Evolutionary conservation across 2,329 filamentous ascomycete species (phyloP).

Genomic region (Calonectria pseudoreteaudii): DNA sequence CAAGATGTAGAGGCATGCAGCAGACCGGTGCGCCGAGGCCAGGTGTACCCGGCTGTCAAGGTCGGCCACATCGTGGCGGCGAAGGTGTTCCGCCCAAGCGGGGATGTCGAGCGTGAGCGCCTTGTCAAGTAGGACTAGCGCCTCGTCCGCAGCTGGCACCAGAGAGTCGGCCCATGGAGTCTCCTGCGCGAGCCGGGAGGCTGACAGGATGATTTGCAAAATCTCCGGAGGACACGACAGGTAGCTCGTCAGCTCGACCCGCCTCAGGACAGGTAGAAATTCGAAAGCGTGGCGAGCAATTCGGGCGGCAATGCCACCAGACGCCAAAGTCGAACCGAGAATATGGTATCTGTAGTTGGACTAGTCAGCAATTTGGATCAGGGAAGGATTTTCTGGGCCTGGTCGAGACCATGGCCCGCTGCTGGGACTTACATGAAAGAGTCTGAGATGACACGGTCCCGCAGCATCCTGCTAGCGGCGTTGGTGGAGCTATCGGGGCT

Average conservation of each 20-base stretch:
- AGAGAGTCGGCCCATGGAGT: slow-evolving; percentile 47
- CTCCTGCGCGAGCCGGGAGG: slow-evolving; percentile 57
- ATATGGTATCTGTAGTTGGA: slow-evolving; percentile 53
- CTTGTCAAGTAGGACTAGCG: slow-evolving; percentile 54
- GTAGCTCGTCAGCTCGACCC: slow-evolving; percentile 56
- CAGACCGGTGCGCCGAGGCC: slow-evolving; percentile 59
- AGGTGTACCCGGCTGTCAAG: slow-evolving; percentile 57
- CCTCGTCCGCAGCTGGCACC: slow-evolving; percentile 49
- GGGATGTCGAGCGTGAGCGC: slow-evolving; percentile 56
- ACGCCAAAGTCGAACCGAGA: slow-evolving; percentile 52
- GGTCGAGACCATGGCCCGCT: not conserved
- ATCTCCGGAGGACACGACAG: slow-evolving; percentile 57
- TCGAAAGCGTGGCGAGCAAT: slow-evolving; percentile 54
- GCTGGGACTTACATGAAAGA: slow-evolving; percentile 56
- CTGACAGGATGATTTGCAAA: slow-evolving; percentile 58
- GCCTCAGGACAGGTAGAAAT: slow-evolving; percentile 53
- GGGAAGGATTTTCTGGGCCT: not conserved
- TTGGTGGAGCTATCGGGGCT: slow-evolving; percentile 43
- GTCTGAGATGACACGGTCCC: slow-evolving; percentile 61
- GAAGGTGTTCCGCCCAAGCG: slow-evolving; percentile 55
- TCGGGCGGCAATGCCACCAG: slow-evolving; percentile 50
- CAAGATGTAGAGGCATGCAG: slow-evolving; percentile 60
- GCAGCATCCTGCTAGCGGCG: slow-evolving; percentile 50
- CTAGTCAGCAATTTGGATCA: slow-evolving; percentile 23
- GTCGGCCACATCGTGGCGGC: slow-evolving; percentile 50